Percentiles rank a stretch among this genome's conserved stretches.
These are phyloP conservation scores for Ehretia macrophylla DNA, from an alignment of 257 asterid genomes.

Conservation along the genomic window DNA sequence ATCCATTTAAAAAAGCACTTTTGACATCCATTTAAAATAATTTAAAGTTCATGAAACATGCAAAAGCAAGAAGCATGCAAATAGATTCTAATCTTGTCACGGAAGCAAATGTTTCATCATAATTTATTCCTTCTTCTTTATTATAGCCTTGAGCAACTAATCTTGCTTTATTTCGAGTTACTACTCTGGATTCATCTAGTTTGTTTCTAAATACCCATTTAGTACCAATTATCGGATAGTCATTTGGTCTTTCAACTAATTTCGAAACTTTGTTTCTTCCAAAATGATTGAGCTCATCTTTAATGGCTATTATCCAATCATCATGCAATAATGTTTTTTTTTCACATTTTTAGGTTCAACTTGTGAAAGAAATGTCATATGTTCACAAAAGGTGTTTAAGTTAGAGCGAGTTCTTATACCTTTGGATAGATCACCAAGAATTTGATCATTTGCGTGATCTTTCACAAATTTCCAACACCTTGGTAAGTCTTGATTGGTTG, in stretches of 20 bases:
- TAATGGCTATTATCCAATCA: neutral
- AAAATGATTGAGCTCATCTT: neutral
- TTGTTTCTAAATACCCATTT: neutral
- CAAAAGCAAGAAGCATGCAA: neutral
- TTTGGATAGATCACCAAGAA: too few species aligned
- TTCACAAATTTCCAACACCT: too few species aligned
- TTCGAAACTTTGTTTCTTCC: neutral
- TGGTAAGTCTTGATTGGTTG: too few species aligned
- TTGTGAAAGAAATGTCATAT: neutral
- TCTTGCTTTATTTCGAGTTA: neutral
- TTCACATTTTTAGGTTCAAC: neutral
- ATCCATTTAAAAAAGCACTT: neutral
- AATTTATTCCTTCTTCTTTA: neutral
- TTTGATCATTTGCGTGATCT: too few species aligned
- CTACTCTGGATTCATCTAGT: neutral
- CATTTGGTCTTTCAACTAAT: neutral
- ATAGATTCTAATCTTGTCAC: neutral
- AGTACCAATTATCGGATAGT: neutral
- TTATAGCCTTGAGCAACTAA: neutral
- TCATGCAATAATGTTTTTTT: too few species aligned
- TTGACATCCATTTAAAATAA: neutral
- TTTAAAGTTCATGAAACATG: neutral
- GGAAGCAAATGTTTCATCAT: neutral
- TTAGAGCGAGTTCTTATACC: too few species aligned
- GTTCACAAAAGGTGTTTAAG: neutral